phyloP scores from a whole-genome alignment of 345 rosid genomes.

The Brassica napus region DNA sequence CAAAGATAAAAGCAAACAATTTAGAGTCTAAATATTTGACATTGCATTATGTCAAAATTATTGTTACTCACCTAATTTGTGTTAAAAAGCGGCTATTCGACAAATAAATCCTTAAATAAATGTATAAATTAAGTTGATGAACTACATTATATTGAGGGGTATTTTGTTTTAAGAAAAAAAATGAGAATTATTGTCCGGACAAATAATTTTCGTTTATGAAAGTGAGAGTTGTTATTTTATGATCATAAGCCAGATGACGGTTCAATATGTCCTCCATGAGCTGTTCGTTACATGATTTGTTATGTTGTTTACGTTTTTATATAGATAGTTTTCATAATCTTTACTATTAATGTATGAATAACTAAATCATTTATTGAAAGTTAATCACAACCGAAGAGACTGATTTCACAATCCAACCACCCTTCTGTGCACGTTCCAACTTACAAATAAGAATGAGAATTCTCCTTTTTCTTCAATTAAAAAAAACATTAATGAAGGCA shows the following conservation, averaged over 20 bases:
- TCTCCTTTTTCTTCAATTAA: neutral
- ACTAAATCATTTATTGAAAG: slow-evolving; percentile 5
- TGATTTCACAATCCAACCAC: slow-evolving; percentile 41
- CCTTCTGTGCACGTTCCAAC: slow-evolving; percentile 41
- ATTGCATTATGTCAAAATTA: too few species aligned
- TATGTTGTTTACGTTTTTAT: slow-evolving; percentile 13
- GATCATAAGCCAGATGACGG: slow-evolving; percentile 17
- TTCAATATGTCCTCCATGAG: slow-evolving; percentile 7
- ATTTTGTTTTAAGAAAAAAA: neutral
- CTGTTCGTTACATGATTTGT: slow-evolving; percentile 26
- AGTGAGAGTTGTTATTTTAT: neutral
- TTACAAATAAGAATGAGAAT: slow-evolving; percentile 34
- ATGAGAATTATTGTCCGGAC: neutral
- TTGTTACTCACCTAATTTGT: too few species aligned
- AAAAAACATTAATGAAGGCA: slow-evolving; percentile 16
- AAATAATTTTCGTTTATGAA: neutral
- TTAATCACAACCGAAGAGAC: slow-evolving; percentile 29
- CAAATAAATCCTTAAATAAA: neutral
- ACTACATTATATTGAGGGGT: neutral
- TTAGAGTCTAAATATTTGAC: too few species aligned
- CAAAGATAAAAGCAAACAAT: too few species aligned
- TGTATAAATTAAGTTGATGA: neutral
- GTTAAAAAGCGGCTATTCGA: too few species aligned
- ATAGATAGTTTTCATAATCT: neutral
- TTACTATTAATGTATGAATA: neutral